Evolutionary conservation across 164 flowering plant genomes (phyloP).

Genomic region (Vitis cinerea): DNA sequence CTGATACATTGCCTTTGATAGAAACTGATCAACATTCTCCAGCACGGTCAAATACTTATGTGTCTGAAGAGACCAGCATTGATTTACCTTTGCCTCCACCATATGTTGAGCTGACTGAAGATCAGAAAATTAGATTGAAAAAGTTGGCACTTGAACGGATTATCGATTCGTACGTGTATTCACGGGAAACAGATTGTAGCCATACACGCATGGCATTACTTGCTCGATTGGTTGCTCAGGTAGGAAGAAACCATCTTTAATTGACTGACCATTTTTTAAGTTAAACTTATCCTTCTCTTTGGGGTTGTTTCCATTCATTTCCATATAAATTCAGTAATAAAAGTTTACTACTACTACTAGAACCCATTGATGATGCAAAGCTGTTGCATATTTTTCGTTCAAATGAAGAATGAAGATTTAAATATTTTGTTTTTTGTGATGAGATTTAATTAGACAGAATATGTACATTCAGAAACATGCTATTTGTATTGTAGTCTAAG

Average conservation of each 20-base stretch:
- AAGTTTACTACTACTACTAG: too few species aligned
- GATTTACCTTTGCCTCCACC: constrained; percentile 66
- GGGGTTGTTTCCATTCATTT: background rate
- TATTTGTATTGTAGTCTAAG: background rate
- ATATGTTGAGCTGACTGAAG: constrained; percentile 62
- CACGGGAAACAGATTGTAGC: constrained; percentile 36
- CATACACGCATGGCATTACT: constrained; percentile 67
- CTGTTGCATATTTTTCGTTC: background rate
- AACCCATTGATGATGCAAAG: too few species aligned
- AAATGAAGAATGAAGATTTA: background rate
- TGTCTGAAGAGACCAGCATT: constrained; percentile 49
- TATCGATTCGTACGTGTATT: constrained; percentile 48
- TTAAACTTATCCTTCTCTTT: background rate
- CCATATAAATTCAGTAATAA: too few species aligned
- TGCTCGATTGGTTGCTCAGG: constrained; percentile 91
- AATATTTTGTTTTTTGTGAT: background rate
- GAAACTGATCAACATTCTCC: constrained; percentile 60
- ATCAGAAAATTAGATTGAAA: constrained; percentile 40
- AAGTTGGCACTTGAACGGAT: constrained; percentile 59
- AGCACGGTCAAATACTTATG: constrained; percentile 31
- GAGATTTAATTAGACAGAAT: background rate
- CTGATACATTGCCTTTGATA: constrained; percentile 28
- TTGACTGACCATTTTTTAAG: constrained; percentile 4
- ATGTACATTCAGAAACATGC: background rate
- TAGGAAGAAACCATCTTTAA: constrained; percentile 19